Evolutionary conservation across 169 alveolate species (phyloP), one percentile per base, ranked within the genome.

Genomic region (Blepharisma undulans): DNA sequence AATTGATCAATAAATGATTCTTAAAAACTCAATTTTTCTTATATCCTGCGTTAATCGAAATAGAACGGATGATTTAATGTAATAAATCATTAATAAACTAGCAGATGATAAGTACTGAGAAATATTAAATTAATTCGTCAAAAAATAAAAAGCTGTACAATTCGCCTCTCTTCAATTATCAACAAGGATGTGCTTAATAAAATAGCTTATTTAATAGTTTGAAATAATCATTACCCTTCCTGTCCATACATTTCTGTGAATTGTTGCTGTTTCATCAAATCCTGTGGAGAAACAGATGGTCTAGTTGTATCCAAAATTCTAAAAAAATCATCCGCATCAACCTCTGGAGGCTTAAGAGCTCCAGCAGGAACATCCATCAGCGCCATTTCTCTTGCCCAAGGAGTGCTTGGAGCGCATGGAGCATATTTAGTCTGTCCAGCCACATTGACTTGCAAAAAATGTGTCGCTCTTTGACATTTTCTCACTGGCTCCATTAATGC

Each of bases 401-500:
- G 94, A 18, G 95, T 97, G 72, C 94, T 78, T 16, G 96, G 96
- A 72, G 93, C 76, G 32, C 95, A 94, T 29, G 98, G 98, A 71
- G 91, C 85, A 84, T 87, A 94, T 78, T 89, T 85, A 22, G 60
- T 22, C 61, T 87, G 66, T 27, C 94, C 96, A 21, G 96, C 94
- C 48, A 94, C 93, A 18, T 85, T 76, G 29, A 97, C 95, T 84
- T 92, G 90, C 71, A 95, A 97, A 92, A 98, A 98, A 89, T 97
- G 95, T 6, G 94, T 95, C 1, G 99, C 99, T 5, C 92, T 91
- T 90, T 98, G 96, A 76, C 98, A 96, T 88, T 94, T 97, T 89
- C 99, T 94, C 6, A 98, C 94, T 30, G 99, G 99, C 92, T 97
- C 97, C 94, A 97, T 96, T 22, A 98, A 92, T n/a, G 99, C 99